These are phyloP conservation scores for Anthracocystis setariae DNA, from an alignment of 1,284 basidiomycete species.

Conservation along the genomic window DNA sequence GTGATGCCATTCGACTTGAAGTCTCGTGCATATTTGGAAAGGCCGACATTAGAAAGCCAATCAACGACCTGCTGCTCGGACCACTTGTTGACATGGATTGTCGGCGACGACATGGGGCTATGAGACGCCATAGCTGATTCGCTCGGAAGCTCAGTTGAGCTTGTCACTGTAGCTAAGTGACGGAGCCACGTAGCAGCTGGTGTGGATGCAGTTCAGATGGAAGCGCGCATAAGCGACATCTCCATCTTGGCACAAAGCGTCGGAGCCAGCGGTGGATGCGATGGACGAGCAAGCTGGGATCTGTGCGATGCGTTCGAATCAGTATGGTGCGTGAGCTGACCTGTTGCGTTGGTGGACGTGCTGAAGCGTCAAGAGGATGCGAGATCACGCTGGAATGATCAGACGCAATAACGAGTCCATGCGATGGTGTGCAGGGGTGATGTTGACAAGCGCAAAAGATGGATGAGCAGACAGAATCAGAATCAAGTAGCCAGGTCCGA, in stretches of 20 bases:
- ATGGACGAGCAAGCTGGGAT: background rate
- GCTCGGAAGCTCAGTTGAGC: background rate
- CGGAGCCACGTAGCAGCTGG: background rate
- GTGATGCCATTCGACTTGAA: conserved; percentile 61
- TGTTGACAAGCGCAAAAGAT: too few relatives aligned
- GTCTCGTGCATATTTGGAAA: conserved; percentile 44
- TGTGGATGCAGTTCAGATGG: background rate
- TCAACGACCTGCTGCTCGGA: conserved; percentile 50
- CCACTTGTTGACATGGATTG: conserved; percentile 57
- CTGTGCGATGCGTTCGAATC: too few relatives aligned
- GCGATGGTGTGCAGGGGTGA: too few relatives aligned
- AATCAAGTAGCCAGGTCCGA: too few relatives aligned
- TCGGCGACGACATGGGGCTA: conserved; percentile 42
- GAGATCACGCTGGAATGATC: too few relatives aligned
- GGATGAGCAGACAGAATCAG: too few relatives aligned
- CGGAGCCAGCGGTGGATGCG: background rate
- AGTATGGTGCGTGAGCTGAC: too few relatives aligned
- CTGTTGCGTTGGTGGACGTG: too few relatives aligned
- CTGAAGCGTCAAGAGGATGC: too few relatives aligned
- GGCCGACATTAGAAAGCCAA: conserved; percentile 54
- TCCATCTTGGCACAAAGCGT: background rate
- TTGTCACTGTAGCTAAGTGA: background rate
- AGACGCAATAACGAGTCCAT: too few relatives aligned
- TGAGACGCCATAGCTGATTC: conserved; percentile 19
- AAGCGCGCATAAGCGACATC: background rate